These are phyloP conservation scores for Discostella stelligeroides DNA, from an alignment of 108 stramenopile genomes.

Conservation along the genomic window DNA sequence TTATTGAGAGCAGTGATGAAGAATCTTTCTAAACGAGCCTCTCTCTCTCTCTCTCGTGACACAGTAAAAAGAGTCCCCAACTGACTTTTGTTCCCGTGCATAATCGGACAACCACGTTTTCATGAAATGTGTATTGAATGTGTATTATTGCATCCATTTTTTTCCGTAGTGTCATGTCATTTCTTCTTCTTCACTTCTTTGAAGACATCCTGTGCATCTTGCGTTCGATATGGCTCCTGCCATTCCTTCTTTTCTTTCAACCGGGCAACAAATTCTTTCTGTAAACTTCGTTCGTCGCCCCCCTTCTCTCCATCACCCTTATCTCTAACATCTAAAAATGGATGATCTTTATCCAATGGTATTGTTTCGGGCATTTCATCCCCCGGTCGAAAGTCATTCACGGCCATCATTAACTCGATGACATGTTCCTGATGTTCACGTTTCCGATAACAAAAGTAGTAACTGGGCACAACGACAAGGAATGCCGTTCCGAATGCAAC, in stretches of 20 bases:
- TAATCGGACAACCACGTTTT: too few species aligned
- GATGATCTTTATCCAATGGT: constrained; percentile 70
- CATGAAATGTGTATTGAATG: too few species aligned
- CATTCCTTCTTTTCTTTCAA: constrained; percentile 11
- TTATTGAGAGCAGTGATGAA: constrained; percentile 33
- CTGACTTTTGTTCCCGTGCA: too few species aligned
- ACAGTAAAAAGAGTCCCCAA: too few species aligned
- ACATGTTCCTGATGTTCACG: constrained; percentile 74
- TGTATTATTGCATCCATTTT: too few species aligned
- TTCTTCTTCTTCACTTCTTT: constrained; percentile 11
- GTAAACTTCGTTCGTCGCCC: constrained; percentile 13
- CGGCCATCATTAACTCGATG: constrained; percentile 85
- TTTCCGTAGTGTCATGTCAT: not conserved
- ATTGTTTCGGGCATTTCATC: constrained; percentile 66
- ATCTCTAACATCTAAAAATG: constrained; percentile 61
- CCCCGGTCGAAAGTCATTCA: constrained; percentile 78
- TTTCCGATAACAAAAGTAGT: constrained; percentile 80
- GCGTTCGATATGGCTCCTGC: not conserved
- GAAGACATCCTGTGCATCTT: constrained; percentile 2
- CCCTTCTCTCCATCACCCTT: constrained; percentile 6
- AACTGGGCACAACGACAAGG: constrained; percentile 64
- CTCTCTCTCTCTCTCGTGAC: too few species aligned
- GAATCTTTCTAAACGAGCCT: constrained; percentile 17
- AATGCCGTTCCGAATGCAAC: constrained; percentile 62
- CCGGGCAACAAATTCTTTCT: constrained; percentile 62